Conservation (phyloP, 208 protist species). For the Trypanosoma caninum region DNA sequence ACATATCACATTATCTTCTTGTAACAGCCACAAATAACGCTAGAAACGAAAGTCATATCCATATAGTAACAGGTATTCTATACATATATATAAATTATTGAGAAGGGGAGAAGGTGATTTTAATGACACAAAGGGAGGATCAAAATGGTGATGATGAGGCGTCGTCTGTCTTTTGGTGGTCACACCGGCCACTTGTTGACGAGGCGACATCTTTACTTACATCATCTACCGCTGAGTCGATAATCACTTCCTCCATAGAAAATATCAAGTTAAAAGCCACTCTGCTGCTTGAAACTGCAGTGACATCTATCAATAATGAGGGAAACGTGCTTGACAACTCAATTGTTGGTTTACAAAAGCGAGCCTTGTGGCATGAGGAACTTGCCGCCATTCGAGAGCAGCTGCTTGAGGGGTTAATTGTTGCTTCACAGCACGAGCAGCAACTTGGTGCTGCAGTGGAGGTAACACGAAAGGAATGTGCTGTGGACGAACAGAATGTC, state of each 20-base stretch:
- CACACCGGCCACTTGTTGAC: constrained; percentile 39
- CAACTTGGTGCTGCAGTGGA: background rate
- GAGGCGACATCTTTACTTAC: constrained; percentile 29
- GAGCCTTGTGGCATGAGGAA: background rate
- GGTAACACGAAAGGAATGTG: background rate
- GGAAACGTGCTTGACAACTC: background rate
- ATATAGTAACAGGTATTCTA: too few relatives aligned
- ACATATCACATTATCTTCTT: too few relatives aligned
- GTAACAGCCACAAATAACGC: too few relatives aligned
- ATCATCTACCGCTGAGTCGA: constrained; percentile 18
- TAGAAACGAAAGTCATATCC: too few relatives aligned
- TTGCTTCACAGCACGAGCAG: background rate
- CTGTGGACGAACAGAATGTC: background rate
- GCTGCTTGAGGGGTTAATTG: constrained; percentile 8
- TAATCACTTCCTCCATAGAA: constrained; percentile 7
- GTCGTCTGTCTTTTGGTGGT: constrained; percentile 41
- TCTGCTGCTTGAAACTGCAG: background rate
- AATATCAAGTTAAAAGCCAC: constrained; percentile 9
- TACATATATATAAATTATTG: background rate
- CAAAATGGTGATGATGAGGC: background rate
- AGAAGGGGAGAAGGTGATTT: background rate
- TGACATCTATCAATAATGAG: background rate
- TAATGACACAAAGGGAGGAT: background rate
- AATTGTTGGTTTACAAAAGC: background rate
- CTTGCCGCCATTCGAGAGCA: constrained; percentile 4